phyloP scores from a whole-genome alignment of 345 rosid genomes.

The Dipteronia dyeriana region DNA sequence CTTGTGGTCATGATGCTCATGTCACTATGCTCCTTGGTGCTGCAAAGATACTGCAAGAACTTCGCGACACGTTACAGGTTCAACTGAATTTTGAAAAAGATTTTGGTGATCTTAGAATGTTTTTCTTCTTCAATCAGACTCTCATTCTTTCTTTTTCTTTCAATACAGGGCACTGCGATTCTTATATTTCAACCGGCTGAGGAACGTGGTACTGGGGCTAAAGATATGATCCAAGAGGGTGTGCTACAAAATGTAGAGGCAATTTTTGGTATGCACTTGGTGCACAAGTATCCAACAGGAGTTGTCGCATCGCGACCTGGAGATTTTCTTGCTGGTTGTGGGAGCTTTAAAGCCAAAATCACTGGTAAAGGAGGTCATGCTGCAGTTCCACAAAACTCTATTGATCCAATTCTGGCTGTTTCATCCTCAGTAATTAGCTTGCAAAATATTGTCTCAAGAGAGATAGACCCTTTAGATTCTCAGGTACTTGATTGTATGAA shows the following conservation, averaged over 20 bases:
- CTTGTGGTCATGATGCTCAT: conserved; percentile 61
- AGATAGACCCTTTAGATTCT: conserved; percentile 64
- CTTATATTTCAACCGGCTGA: conserved; percentile 77
- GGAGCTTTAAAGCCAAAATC: conserved; percentile 58
- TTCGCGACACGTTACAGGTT: conserved; percentile 43
- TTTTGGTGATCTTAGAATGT: not conserved
- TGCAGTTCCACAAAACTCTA: conserved; percentile 48
- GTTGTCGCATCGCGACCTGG: conserved; percentile 53
- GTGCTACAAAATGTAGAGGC: conserved; percentile 56
- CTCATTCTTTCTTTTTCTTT: not conserved
- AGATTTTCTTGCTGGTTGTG: conserved; percentile 67
- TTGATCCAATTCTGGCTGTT: conserved; percentile 66
- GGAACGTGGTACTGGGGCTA: conserved; percentile 60
- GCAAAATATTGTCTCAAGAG: conserved; percentile 63
- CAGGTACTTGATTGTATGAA: conserved; percentile 36
- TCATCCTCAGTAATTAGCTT: conserved; percentile 58
- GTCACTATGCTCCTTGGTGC: conserved; percentile 65
- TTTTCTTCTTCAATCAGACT: too few species aligned
- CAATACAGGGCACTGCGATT: conserved; percentile 55
- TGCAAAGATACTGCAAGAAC: conserved; percentile 55
- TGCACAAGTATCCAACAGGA: conserved; percentile 36
- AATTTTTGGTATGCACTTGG: conserved; percentile 59
- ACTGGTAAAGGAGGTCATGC: conserved; percentile 63
- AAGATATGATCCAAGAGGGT: conserved; percentile 51
- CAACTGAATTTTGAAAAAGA: not conserved